These are phyloP conservation scores for Clausena lansium DNA, from an alignment of 345 rosid species.

Conservation along the genomic window DNA sequence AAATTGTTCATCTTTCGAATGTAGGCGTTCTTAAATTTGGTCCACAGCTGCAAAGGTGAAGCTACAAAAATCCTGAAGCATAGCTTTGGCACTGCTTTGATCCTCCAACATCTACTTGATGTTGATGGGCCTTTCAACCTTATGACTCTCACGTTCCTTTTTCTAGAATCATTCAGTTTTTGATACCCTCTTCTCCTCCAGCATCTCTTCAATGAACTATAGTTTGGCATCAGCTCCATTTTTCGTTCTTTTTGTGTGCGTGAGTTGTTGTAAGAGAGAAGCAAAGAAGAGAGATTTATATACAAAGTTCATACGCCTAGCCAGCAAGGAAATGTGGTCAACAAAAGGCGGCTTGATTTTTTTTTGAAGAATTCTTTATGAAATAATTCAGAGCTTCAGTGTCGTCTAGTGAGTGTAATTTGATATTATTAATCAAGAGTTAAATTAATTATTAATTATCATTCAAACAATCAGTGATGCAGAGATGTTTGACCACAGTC, in stretches of 20 bases:
- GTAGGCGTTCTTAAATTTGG: conserved; percentile 33
- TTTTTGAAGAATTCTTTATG: background rate
- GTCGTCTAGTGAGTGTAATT: background rate
- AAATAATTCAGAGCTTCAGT: background rate
- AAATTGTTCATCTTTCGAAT: conserved; percentile 32
- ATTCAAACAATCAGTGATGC: too few species aligned
- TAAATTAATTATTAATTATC: too few species aligned
- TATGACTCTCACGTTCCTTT: conserved; percentile 20
- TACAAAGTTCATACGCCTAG: background rate
- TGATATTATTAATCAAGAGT: too few species aligned
- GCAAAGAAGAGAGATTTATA: background rate
- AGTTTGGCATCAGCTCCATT: conserved; percentile 26
- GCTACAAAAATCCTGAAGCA: conserved; percentile 10
- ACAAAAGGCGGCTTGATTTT: background rate
- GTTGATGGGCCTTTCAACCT: conserved; percentile 17
- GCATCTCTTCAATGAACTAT: conserved; percentile 24
- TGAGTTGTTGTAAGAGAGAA: background rate
- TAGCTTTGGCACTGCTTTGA: conserved; percentile 31
- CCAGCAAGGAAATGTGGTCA: background rate
- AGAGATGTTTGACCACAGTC: too few species aligned
- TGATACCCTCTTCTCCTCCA: conserved; percentile 37
- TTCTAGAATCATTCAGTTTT: conserved; percentile 19
- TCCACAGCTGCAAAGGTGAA: conserved; percentile 30
- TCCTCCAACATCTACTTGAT: conserved; percentile 35
- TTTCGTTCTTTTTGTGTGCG: background rate